Evolutionary conservation across 1,139 yeast genomes (phyloP).

Genomic region (Suzukiozyma palmioleophila): DNA sequence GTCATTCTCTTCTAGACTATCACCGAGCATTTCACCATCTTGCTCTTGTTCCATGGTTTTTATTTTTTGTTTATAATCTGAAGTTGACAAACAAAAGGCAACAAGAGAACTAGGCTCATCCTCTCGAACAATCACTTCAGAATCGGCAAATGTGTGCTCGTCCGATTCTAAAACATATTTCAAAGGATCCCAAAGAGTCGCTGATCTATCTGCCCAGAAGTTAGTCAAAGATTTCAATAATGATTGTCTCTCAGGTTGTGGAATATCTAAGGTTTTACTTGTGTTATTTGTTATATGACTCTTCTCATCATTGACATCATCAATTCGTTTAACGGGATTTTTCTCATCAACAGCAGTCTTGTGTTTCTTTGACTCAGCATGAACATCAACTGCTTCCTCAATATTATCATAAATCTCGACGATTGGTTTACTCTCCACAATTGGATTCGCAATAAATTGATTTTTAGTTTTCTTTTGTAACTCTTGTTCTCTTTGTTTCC

Average conservation of each 20-base stretch:
- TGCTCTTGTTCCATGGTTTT: constrained; percentile 32
- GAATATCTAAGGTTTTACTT: constrained; percentile 17
- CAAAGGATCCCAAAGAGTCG: constrained; percentile 92
- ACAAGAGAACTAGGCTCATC: constrained; percentile 95
- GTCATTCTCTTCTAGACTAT: constrained; percentile 3
- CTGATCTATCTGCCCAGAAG: constrained; percentile 97
- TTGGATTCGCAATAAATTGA: constrained; percentile 70
- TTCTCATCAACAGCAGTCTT: constrained; percentile 8
- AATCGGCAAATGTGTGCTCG: constrained; percentile 92
- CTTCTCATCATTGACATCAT: constrained; percentile 1
- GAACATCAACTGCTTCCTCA: constrained; percentile 71
- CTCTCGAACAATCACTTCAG: constrained; percentile 90
- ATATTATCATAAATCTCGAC: constrained; percentile 90
- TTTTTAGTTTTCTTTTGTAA: constrained; percentile 50
- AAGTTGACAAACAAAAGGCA: constrained; percentile 84
- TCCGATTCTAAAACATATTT: constrained; percentile 74
- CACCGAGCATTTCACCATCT: constrained; percentile 9
- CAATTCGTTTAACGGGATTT: background rate
- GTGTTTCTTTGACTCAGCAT: constrained; percentile 18
- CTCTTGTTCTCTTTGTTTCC: constrained; percentile 79
- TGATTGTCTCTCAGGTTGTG: constrained; percentile 65
- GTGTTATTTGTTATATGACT: constrained; percentile 1
- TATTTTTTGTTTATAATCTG: constrained; percentile 73
- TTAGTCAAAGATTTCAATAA: constrained; percentile 79
- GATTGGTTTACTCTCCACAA: constrained; percentile 76